Evolutionary conservation across 2,329 filamentous ascomycete genomes (phyloP), one percentile per base, ranked within the genome.

Genomic region (Tolypocladium tundrense): DNA sequence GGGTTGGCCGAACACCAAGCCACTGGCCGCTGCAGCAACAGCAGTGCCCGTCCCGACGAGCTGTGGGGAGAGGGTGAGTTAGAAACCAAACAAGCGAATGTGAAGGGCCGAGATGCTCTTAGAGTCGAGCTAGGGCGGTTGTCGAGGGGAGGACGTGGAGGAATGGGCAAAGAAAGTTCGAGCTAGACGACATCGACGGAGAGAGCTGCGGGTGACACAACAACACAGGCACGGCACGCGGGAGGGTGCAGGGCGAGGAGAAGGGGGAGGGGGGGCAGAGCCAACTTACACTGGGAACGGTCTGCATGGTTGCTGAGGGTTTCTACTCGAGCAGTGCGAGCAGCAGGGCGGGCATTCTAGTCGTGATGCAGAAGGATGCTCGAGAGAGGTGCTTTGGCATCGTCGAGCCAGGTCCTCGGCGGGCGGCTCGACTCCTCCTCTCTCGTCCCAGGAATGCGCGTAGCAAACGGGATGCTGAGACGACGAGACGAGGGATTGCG

Each of bases 11-110:
- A 85, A 84, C 63, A 81, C 80, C 61, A 85, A 72, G 64, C 82
- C 82, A 64, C 76, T 78, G 70, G 81, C 77, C 64, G 82, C 82
- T 67, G 81, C 81, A 72, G 82, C 82, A 69, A 84, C 79, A 63
- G 80, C 81, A 72, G 81, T 82, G 70, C 82, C 80, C 64, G 82
- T 79, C 71, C 81, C 82, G 72, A 84, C 79, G 66, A 85, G 81
- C 82, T 85, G 66, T 54, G 56, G 61, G 57, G 33, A 43, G 35
- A 42, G 13, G 14, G 13, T 41, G 8, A n/a, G 40, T 27, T 16
- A 45, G 45, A 21, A 45, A 39, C 8, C 35, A 41, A 45, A 48
- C n/a, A 45, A 55, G 21, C 2, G 24, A 55, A n/a, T 33, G 10
- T 35, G 31, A 33, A 35, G 48, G 4, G 31, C 21, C 31, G 31